phyloP scores from a whole-genome alignment of 768 basidiomycete genomes.

The Lactarius quietus region DNA sequence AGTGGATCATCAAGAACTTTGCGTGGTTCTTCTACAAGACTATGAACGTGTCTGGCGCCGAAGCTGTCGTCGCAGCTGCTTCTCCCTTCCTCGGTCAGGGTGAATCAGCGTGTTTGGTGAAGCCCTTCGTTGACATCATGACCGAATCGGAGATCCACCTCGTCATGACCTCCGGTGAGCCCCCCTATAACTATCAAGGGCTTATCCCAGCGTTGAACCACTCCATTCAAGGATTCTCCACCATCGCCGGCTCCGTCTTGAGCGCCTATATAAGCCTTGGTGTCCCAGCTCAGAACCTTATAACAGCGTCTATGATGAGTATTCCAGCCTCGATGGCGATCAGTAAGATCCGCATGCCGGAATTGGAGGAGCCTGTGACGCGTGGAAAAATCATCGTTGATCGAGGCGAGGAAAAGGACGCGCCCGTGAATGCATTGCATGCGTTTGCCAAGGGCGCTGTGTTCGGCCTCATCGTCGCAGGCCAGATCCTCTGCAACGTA shows the following conservation, averaged over 20 bases:
- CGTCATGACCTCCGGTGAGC: conserved; percentile 77
- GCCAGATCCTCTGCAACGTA: conserved; percentile 86
- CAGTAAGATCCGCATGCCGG: conserved; percentile 82
- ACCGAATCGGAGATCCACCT: conserved; percentile 84
- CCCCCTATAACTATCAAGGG: background rate
- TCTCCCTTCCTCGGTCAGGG: conserved; percentile 95
- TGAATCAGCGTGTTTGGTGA: conserved; percentile 83
- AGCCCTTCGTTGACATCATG: conserved; percentile 81
- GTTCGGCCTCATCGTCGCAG: conserved; percentile 83
- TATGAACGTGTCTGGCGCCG: conserved; percentile 90
- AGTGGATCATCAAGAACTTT: conserved; percentile 87
- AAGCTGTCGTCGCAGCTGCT: conserved; percentile 88
- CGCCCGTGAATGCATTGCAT: conserved; percentile 77
- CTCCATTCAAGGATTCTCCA: conserved; percentile 60
- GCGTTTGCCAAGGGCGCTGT: conserved; percentile 84
- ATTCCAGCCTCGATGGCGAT: conserved; percentile 94
- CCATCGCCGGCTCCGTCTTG: conserved; percentile 88
- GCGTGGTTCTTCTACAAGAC: conserved; percentile 94
- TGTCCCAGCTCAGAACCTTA: conserved; percentile 72
- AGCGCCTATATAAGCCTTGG: conserved; percentile 77
- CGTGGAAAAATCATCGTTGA: conserved; percentile 78
- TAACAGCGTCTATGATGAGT: conserved; percentile 91
- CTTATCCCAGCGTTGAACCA: background rate
- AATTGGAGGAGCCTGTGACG: conserved; percentile 81
- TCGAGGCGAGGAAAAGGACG: conserved; percentile 53